These are phyloP conservation scores for Cymodocea nodosa DNA, from an alignment of 116 monocot species.

Conservation along the genomic window DNA sequence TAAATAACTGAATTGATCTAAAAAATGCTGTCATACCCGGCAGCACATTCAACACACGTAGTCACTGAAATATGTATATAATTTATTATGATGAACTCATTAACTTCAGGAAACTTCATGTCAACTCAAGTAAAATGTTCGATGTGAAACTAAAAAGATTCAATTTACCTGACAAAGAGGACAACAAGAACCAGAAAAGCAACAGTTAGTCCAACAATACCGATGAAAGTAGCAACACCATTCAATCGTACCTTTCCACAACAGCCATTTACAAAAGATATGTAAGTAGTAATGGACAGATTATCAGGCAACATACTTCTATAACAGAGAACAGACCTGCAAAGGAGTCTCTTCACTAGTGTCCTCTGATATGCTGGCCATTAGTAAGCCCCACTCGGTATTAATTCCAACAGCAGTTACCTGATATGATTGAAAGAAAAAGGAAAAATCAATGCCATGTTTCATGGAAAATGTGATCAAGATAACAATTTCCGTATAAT, in stretches of 20 bases:
- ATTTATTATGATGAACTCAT: neutral
- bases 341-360: slow-evolving; percentile 93
- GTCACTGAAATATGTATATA: too few relatives aligned
- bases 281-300: neutral
- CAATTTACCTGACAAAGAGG: slow-evolving; percentile 56
- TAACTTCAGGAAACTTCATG: neutral
- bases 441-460: neutral
- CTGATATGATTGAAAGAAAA: slow-evolving; percentile 18
- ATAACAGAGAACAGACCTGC: slow-evolving; percentile 37
- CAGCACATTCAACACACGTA: too few relatives aligned
- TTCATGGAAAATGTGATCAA: too few relatives aligned
- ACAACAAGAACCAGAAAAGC: slow-evolving; percentile 66
- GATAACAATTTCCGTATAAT: too few relatives aligned
- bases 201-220: slow-evolving; percentile 70
- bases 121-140: neutral
- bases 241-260: slow-evolving; percentile 73
- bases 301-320: neutral
- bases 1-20: neutral
- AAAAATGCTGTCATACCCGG: neutral
- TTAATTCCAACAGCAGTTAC: slow-evolving; percentile 97
- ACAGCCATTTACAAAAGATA: neutral
- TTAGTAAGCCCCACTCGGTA: slow-evolving; percentile 97
- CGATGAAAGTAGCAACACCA: slow-evolving; percentile 95
- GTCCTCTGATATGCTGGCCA: slow-evolving; percentile 98
- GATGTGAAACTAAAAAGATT: neutral